Percentiles rank a stretch among this genome's conserved stretches.
These are phyloP conservation scores for Zoysia japonica DNA, from an alignment of 176 grass and related monocot species.

Conservation along the genomic window DNA sequence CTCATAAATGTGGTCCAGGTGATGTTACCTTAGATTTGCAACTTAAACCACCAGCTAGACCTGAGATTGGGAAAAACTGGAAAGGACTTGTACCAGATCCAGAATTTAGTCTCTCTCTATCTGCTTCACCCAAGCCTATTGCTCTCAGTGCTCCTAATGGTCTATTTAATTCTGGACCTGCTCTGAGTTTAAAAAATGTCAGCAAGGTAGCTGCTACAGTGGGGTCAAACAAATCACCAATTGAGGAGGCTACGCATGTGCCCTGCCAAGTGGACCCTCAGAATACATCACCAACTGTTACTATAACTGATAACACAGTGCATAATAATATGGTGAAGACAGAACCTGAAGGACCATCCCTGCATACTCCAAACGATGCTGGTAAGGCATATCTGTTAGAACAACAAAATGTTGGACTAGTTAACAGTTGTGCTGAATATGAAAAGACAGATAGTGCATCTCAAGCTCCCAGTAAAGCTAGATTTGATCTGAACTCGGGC, in stretches of 20 bases:
- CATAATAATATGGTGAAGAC: slow-evolving; percentile 45
- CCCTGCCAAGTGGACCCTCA: slow-evolving; percentile 28
- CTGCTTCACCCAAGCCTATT: slow-evolving; percentile 35
- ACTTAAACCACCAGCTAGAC: slow-evolving; percentile 60
- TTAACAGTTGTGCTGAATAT: slow-evolving; percentile 22
- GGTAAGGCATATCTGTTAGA: slow-evolving; percentile 19
- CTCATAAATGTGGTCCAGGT: slow-evolving; percentile 29
- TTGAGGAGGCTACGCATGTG: slow-evolving; percentile 8
- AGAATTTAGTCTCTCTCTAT: slow-evolving; percentile 55
- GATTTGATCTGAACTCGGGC: slow-evolving; percentile 46
- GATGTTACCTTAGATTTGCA: slow-evolving; percentile 68
- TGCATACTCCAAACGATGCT: slow-evolving; percentile 13
- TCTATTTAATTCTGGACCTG: slow-evolving; percentile 31
- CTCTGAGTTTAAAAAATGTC: slow-evolving; percentile 24
- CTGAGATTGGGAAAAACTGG: slow-evolving; percentile 55
- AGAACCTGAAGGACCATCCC: slow-evolving; percentile 43
- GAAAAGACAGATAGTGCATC: slow-evolving; percentile 14
- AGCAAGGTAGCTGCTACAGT: slow-evolving; percentile 20
- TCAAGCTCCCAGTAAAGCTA: slow-evolving; percentile 9
- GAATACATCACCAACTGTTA: slow-evolving; percentile 22
- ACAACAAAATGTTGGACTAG: slow-evolving; percentile 23
- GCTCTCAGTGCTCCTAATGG: slow-evolving; percentile 15
- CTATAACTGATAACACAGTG: slow-evolving; percentile 13
- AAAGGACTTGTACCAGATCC: slow-evolving; percentile 55
- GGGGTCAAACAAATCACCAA: slow-evolving; percentile 22